phyloP scores from a whole-genome alignment of 2,329 filamentous ascomycete genomes.

The Arthrobotrys sinensis region DNA sequence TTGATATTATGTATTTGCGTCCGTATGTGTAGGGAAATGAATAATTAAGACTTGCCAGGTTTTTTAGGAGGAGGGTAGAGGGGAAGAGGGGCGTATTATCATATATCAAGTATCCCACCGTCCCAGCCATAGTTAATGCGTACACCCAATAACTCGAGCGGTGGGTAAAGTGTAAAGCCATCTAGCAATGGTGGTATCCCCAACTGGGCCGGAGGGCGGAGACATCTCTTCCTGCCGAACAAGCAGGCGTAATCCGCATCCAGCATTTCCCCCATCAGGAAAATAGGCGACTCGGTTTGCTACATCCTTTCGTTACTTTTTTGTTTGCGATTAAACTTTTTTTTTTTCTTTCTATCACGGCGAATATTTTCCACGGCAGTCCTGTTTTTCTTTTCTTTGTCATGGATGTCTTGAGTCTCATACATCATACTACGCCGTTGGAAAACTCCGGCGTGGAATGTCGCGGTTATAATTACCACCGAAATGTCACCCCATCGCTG shows the following conservation, averaged over 20 bases:
- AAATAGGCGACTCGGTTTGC: slow-evolving; percentile 50
- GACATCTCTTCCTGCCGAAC: slow-evolving; percentile 30
- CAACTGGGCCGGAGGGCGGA: slow-evolving; percentile 27
- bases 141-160: too few species aligned
- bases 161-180: slow-evolving; percentile 5
- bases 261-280: slow-evolving; percentile 38
- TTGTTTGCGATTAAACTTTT: slow-evolving; percentile 44
- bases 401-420: slow-evolving; percentile 20
- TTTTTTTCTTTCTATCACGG: slow-evolving; percentile 11
- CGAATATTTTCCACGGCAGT: slow-evolving; percentile 24
- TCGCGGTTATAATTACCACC: background rate
- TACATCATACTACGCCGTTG: background rate
- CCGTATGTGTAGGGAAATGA: background rate
- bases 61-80: background rate
- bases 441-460: slow-evolving; percentile 15
- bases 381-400: background rate
- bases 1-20: slow-evolving; percentile 3
- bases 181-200: slow-evolving; percentile 4
- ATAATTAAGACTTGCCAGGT: slow-evolving; percentile 15
- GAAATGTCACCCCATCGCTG: slow-evolving; percentile 26
- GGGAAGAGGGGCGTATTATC: slow-evolving; percentile 17
- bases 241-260: slow-evolving; percentile 43
- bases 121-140: too few species aligned
- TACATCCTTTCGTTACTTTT: slow-evolving; percentile 23
- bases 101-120: background rate